Evolutionary conservation across 768 basidiomycete genomes (phyloP).

Genomic region (Dictyophora rubrovolvata): DNA sequence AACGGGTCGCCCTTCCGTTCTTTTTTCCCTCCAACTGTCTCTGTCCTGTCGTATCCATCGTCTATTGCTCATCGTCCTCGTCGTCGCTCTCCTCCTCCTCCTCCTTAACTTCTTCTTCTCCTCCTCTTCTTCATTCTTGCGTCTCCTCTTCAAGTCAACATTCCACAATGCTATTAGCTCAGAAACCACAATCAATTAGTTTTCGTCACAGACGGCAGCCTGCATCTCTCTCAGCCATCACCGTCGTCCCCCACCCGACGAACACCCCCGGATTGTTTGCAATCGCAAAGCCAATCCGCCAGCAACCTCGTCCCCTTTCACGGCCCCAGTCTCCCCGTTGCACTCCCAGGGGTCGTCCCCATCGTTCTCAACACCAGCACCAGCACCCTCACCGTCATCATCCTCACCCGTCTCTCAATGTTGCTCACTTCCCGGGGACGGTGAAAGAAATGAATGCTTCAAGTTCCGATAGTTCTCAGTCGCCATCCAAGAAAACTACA

Average conservation of each 20-base stretch:
- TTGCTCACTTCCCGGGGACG: too few species aligned
- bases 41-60: background rate
- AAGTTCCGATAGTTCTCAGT: too few species aligned
- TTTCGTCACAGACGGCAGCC: slow-evolving; percentile 6
- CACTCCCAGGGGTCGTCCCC: slow-evolving; percentile 1
- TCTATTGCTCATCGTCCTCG: background rate
- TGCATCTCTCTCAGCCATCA: slow-evolving; percentile 1
- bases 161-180: slow-evolving; percentile 6
- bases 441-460: too few species aligned
- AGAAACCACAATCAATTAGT: slow-evolving; percentile 6
- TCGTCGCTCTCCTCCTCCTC: background rate
- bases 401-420: background rate
- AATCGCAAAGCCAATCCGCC: slow-evolving; percentile 3
- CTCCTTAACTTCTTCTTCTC: background rate
- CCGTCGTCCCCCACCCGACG: slow-evolving; percentile 3
- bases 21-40: background rate
- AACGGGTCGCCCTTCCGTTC: background rate
- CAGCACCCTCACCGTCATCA: background rate
- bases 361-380: background rate
- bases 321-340: slow-evolving; percentile 5
- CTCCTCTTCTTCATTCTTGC: background rate
- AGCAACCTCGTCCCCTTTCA: background rate
- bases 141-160: too few species aligned
- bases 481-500: background rate
- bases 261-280: slow-evolving; percentile 1